Evolutionary conservation across 2,329 filamentous ascomycete species (phyloP).

Genomic region (Microsporum canis): DNA sequence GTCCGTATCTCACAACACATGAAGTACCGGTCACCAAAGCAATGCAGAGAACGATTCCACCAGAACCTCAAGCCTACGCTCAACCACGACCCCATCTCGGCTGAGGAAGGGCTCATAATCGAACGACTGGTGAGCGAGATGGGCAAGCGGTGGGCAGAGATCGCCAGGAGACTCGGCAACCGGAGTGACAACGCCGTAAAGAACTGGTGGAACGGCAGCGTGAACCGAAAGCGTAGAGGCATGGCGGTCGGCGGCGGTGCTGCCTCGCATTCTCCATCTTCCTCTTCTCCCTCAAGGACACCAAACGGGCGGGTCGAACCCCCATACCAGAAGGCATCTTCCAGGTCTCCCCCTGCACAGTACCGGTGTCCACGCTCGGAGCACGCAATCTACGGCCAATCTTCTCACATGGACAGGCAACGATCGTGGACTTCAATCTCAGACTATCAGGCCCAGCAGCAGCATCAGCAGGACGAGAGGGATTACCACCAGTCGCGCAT

Average conservation of each 20-base stretch:
- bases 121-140: slow-evolving; percentile 63
- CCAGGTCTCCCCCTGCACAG: neutral
- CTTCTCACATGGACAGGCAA: slow-evolving; percentile 14
- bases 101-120: slow-evolving; percentile 60
- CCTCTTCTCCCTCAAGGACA: slow-evolving; percentile 23
- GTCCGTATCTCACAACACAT: slow-evolving; percentile 70
- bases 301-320: slow-evolving; percentile 29
- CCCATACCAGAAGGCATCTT: slow-evolving; percentile 23
- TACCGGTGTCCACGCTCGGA: neutral
- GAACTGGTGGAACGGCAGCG: slow-evolving; percentile 95
- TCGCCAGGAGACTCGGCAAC: slow-evolving; percentile 67
- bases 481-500: neutral
- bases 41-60: slow-evolving; percentile 87
- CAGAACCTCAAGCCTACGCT: slow-evolving; percentile 76
- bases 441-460: neutral
- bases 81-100: slow-evolving; percentile 61
- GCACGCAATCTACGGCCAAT: neutral
- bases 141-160: slow-evolving; percentile 88
- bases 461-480: neutral
- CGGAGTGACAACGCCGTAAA: slow-evolving; percentile 93
- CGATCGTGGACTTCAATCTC: slow-evolving; percentile 29
- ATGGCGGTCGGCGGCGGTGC: neutral
- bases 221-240: slow-evolving; percentile 59
- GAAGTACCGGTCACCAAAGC: slow-evolving; percentile 72
- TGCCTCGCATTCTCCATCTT: slow-evolving; percentile 16